Evolutionary conservation across 2,329 filamentous ascomycete genomes (phyloP).

Genomic region (Cladophialophora psammophila): DNA sequence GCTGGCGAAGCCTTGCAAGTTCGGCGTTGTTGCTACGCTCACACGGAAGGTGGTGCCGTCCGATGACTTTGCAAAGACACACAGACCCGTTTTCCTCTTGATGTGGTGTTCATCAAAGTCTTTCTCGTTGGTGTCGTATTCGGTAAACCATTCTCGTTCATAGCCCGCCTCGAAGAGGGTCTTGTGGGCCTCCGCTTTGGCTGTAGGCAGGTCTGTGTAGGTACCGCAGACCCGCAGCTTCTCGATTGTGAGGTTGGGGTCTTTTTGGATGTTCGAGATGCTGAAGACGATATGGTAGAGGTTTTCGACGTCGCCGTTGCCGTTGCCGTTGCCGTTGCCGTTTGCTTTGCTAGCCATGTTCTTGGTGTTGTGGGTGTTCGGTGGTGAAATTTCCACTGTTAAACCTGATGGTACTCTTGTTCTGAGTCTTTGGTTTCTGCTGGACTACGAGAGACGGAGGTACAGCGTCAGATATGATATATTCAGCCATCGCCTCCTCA

Average conservation of each 20-base stretch:
- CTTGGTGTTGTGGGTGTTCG: slow-evolving; percentile 8
- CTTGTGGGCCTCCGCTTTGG: slow-evolving; percentile 42
- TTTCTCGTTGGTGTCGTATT: slow-evolving; percentile 39
- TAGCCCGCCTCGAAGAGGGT: slow-evolving; percentile 45
- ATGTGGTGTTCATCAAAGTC: slow-evolving; percentile 34
- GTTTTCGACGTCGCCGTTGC: slow-evolving; percentile 19
- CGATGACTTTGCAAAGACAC: slow-evolving; percentile 39
- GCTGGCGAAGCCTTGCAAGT: slow-evolving; percentile 29
- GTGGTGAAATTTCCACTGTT: not conserved
- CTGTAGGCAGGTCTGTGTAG: slow-evolving; percentile 40
- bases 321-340: slow-evolving; percentile 18
- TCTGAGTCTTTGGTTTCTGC: not conserved
- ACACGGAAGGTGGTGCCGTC: slow-evolving; percentile 43
- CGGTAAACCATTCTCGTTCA: slow-evolving; percentile 42
- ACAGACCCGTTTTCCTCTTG: slow-evolving; percentile 38
- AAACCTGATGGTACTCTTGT: not conserved
- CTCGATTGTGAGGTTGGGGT: slow-evolving; percentile 42
- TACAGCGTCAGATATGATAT: not conserved
- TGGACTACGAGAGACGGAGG: not conserved
- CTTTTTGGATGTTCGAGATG: slow-evolving; percentile 38
- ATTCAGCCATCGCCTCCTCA: slow-evolving; percentile 1
- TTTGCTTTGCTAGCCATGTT: slow-evolving; percentile 28
- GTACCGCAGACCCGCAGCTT: slow-evolving; percentile 42
- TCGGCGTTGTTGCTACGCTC: slow-evolving; percentile 41
- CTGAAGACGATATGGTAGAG: slow-evolving; percentile 43